A percentile compares a stretch with the other conserved stretches of the same genome.
These are phyloP conservation scores for Phytopythium montanum DNA, from an alignment of 352 stramenopile genomes.

Conservation along the genomic window DNA sequence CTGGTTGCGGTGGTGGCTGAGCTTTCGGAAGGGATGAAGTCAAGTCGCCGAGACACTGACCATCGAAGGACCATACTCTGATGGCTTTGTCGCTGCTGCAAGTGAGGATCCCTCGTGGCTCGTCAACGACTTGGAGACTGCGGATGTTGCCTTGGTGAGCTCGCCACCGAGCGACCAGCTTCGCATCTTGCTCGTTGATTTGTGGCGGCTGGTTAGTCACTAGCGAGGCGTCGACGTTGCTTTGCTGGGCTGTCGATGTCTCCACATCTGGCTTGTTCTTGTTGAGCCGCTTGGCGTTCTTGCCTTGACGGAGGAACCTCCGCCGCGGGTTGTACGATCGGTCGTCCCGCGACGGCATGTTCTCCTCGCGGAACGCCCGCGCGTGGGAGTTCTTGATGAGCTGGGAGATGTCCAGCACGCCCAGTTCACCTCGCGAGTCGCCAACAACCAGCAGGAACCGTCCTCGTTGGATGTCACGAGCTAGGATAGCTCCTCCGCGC, in stretches of 20 bases:
- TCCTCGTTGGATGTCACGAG: conserved; percentile 39
- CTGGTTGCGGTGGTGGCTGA: neutral
- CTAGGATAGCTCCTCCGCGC: conserved; percentile 45
- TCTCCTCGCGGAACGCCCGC: conserved; percentile 52
- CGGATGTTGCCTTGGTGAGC: conserved; percentile 51
- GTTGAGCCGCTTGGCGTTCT: conserved; percentile 50
- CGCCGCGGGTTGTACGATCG: conserved; percentile 70
- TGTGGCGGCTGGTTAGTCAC: conserved; percentile 8
- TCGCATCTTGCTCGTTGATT: conserved; percentile 29
- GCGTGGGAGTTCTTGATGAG: conserved; percentile 36
- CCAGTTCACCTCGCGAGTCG: conserved; percentile 44
- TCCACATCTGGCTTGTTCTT: conserved; percentile 20
- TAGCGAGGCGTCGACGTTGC: neutral
- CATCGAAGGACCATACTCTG: conserved; percentile 56
- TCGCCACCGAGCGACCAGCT: conserved; percentile 43
- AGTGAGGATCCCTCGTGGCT: conserved; percentile 51
- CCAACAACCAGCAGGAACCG: conserved; percentile 39
- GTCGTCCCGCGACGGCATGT: conserved; percentile 45
- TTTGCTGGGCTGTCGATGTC: neutral
- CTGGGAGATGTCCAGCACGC: conserved; percentile 47
- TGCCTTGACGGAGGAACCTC: conserved; percentile 63
- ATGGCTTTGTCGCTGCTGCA: conserved; percentile 63
- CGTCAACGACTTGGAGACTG: conserved; percentile 48
- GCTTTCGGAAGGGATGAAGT: conserved; percentile 7
- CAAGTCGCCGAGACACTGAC: conserved; percentile 36